Percentiles rank a stretch among this genome's conserved stretches.
These are phyloP conservation scores for Prillingera fragicola DNA, from an alignment of 1,284 basidiomycete genomes.

Conservation along the genomic window DNA sequence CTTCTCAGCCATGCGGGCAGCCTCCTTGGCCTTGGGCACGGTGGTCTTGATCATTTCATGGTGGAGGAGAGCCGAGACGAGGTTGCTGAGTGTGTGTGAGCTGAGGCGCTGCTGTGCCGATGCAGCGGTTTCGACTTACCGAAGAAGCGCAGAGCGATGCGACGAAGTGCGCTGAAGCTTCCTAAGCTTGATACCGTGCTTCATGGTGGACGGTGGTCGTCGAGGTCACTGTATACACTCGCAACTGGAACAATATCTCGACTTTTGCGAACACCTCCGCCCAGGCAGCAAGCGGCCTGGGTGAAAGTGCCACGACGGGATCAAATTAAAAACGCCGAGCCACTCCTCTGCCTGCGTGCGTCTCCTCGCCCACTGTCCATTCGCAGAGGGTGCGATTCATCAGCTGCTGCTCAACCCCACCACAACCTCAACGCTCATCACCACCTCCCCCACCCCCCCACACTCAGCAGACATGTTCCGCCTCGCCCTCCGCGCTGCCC, in stretches of 20 bases:
- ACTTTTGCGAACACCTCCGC: conserved; percentile 11
- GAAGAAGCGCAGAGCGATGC: conserved; percentile 78
- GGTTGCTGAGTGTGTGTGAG: conserved; percentile 58
- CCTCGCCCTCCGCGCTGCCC: conserved; percentile 22
- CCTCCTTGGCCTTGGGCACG: conserved; percentile 88
- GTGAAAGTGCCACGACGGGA: conserved; percentile 2
- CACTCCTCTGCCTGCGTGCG: too few relatives aligned
- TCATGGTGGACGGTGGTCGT: conserved; percentile 56
- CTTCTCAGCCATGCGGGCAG: conserved; percentile 89
- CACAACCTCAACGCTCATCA: conserved; percentile 1
- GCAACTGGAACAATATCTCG: not conserved
- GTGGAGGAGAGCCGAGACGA: conserved; percentile 89
- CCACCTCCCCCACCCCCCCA: conserved; percentile 3
- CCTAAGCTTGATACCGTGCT: conserved; percentile 83
- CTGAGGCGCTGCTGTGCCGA: not conserved
- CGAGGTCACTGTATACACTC: not conserved
- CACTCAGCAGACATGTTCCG: conserved; percentile 32
- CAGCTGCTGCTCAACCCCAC: not conserved
- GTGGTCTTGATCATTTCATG: conserved; percentile 97
- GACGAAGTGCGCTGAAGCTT: conserved; percentile 81
- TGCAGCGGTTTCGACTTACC: conserved; percentile 51
- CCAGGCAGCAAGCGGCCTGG: not conserved
- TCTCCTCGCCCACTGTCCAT: conserved; percentile 1
- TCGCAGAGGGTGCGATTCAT: not conserved
- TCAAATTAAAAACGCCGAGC: conserved; percentile 3